Conservation (phyloP, 192 early-diverging fungal genomes). For the Rhizophagus clarus region DNA sequence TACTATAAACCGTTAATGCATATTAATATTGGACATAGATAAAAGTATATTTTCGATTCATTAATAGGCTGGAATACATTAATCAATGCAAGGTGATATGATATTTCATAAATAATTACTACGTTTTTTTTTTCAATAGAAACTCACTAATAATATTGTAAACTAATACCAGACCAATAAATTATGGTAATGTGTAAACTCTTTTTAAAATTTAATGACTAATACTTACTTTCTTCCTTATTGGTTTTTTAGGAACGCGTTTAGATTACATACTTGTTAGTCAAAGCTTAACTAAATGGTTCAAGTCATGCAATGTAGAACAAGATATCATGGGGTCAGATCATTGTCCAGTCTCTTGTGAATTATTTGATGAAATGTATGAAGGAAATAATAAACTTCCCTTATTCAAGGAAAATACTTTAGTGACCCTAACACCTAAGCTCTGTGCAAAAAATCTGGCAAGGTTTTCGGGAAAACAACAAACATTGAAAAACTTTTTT, state of each 20-base stretch:
- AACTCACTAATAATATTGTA: neutral
- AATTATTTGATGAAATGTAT: constrained; percentile 27
- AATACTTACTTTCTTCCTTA: no score
- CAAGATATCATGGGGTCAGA: constrained; percentile 72
- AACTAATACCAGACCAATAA: constrained; percentile 42
- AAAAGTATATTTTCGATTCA: constrained; percentile 16
- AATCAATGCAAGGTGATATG: constrained; percentile 62
- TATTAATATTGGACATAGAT: neutral
- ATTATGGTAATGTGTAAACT: constrained; percentile 36
- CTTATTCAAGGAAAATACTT: constrained; percentile 15
- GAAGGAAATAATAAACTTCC: constrained; percentile 9
- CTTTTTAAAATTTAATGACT: neutral
- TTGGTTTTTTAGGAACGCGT: constrained; percentile 56
- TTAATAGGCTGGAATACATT: constrained; percentile 75
- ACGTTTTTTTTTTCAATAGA: neutral
- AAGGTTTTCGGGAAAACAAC: constrained; percentile 61
- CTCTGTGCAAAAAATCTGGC: constrained; percentile 61
- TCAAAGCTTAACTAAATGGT: constrained; percentile 54
- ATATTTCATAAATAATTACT: neutral
- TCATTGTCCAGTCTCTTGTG: constrained; percentile 74
- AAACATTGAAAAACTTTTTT: constrained; percentile 57
- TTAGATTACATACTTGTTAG: constrained; percentile 75
- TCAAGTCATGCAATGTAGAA: constrained; percentile 59
- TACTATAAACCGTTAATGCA: neutral
- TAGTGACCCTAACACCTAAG: constrained; percentile 34